Conservation (phyloP, 2,329 filamentous ascomycete genomes). For the Talaromyces rugulosus region DNA sequence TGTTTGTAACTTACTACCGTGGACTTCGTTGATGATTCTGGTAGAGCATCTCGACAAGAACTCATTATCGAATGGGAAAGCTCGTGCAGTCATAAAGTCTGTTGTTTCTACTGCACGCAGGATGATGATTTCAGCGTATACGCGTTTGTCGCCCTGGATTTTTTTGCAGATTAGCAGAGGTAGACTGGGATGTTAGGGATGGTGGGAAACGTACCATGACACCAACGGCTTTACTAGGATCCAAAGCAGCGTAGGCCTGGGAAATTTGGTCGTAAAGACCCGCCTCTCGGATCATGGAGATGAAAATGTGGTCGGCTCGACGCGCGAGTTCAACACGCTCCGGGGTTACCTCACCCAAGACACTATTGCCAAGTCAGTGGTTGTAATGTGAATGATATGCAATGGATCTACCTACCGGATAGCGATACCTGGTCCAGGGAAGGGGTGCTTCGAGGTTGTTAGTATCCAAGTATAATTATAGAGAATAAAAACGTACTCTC, state of each 20-base stretch:
- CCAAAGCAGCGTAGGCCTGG: slow-evolving; percentile 66
- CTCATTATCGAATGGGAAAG: slow-evolving; percentile 59
- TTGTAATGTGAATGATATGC: neutral
- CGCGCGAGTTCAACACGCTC: slow-evolving; percentile 69
- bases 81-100: slow-evolving; percentile 72
- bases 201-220: neutral
- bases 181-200: neutral
- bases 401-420: neutral
- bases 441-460: slow-evolving; percentile 50
- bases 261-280: slow-evolving; percentile 55
- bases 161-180: neutral
- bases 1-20: slow-evolving; percentile 40
- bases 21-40: slow-evolving; percentile 71
- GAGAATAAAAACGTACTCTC: slow-evolving; percentile 20
- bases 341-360: slow-evolving; percentile 73
- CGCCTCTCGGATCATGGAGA: slow-evolving; percentile 41
- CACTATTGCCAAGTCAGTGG: neutral
- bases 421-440: slow-evolving; percentile 67
- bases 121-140: slow-evolving; percentile 58
- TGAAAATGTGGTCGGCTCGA: slow-evolving; percentile 39
- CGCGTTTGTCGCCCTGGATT: slow-evolving; percentile 58
- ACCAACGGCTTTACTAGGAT: slow-evolving; percentile 57
- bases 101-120: slow-evolving; percentile 56
- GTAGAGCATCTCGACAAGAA: slow-evolving; percentile 62
- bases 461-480: neutral